Conservation (phyloP, 805 yeast genomes). For the Candida boleticola region DNA sequence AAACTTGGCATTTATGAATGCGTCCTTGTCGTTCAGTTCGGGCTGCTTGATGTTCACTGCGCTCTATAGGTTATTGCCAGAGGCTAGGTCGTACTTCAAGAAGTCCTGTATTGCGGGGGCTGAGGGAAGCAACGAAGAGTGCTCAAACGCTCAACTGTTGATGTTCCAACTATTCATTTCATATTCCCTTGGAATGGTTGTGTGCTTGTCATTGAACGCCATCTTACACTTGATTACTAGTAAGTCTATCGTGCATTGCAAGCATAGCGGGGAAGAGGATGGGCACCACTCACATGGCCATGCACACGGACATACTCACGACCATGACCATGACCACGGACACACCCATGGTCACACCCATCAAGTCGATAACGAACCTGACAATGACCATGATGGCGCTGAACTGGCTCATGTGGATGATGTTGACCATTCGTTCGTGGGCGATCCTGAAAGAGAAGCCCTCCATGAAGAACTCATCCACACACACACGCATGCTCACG, state of each 20-base stretch:
- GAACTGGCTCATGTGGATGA: background rate
- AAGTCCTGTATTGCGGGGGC: conserved; percentile 15
- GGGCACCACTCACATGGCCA: conserved; percentile 12
- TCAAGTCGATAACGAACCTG: conserved; percentile 2
- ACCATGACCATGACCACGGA: conserved; percentile 8
- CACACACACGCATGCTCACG: background rate
- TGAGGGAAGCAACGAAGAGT: background rate
- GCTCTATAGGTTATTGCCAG: conserved; percentile 74
- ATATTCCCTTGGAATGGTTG: conserved; percentile 55
- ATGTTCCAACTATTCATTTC: conserved; percentile 43
- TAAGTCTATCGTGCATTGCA: conserved; percentile 83
- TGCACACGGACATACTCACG: conserved; percentile 11
- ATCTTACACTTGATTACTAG: conserved; percentile 73
- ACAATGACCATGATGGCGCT: background rate
- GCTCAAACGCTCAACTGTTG: conserved; percentile 11
- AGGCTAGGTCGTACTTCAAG: conserved; percentile 48
- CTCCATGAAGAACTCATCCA: no score
- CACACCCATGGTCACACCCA: conserved; percentile 8
- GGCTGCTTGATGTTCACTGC: conserved; percentile 85
- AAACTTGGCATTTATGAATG: conserved; percentile 65
- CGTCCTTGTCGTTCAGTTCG: conserved; percentile 71
- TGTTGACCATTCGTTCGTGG: background rate
- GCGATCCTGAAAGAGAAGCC: no score
- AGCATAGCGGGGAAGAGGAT: conserved; percentile 47
- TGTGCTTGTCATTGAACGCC: conserved; percentile 60